Conservation (phyloP, 108 stramenopile genomes). For the Nitzschia putrida region DNA sequence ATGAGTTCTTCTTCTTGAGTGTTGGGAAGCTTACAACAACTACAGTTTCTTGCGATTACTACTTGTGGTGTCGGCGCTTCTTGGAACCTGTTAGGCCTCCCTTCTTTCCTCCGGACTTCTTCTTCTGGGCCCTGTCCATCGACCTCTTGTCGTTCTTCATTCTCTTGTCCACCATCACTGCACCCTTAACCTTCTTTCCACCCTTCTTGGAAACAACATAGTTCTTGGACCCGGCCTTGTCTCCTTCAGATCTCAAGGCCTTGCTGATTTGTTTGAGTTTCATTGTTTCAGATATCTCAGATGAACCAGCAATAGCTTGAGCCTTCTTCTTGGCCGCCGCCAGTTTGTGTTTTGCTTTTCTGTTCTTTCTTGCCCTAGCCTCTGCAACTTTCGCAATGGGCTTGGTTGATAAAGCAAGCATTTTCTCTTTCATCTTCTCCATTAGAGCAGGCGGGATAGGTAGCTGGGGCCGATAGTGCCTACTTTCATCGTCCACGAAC, state of each 20-base stretch:
- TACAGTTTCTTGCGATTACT: no score
- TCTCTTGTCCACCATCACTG: constrained; percentile 94
- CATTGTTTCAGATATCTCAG: constrained; percentile 93
- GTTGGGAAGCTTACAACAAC: background rate
- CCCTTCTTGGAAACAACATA: constrained; percentile 90
- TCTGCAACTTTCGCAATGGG: constrained; percentile 99
- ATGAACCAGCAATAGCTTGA: constrained; percentile 82
- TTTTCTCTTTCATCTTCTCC: constrained; percentile 94
- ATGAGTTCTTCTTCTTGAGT: background rate
- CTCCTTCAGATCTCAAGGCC: constrained; percentile 85
- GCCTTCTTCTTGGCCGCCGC: constrained; percentile 95
- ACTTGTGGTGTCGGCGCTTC: constrained; percentile 64
- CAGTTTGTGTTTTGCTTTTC: constrained; percentile 79
- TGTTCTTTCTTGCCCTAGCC: constrained; percentile 94
- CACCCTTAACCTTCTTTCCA: constrained; percentile 79
- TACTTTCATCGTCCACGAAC: constrained; percentile 97
- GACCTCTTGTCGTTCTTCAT: constrained; percentile 92
- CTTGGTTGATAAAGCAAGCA: constrained; percentile 81
- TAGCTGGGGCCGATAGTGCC: constrained; percentile 96
- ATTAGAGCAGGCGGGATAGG: constrained; percentile 92
- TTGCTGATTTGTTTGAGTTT: constrained; percentile 97
- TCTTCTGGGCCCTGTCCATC: constrained; percentile 77
- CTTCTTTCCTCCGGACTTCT: constrained; percentile 82
- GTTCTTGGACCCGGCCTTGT: constrained; percentile 73
- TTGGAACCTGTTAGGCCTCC: constrained; percentile 81